Evolutionary conservation across 306 rosid species (phyloP).

Genomic region (Malus fusca): DNA sequence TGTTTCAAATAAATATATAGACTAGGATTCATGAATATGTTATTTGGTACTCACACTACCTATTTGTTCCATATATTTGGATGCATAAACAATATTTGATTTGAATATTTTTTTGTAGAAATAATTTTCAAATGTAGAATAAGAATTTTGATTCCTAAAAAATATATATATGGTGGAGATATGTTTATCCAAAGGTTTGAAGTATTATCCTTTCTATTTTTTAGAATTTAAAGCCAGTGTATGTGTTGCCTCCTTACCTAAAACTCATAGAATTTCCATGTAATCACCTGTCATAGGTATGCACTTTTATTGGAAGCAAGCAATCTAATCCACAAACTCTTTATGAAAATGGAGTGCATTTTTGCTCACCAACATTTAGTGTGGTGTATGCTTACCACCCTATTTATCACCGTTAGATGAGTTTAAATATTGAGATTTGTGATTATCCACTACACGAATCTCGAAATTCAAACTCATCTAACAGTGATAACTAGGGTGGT

Average conservation of each 20-base stretch:
- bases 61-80: too few species aligned
- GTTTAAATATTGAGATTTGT: too few species aligned
- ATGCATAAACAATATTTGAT: background rate
- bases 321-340: slow-evolving; percentile 13
- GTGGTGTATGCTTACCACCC: too few species aligned
- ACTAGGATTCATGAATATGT: too few species aligned
- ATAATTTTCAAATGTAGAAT: background rate
- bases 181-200: background rate
- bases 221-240: background rate
- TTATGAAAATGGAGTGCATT: background rate
- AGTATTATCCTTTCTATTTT: background rate
- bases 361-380: too few species aligned
- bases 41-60: too few species aligned
- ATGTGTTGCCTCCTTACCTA: background rate
- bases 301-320: background rate
- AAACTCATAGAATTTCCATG: slow-evolving; percentile 1
- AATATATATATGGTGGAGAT: background rate
- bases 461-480: too few species aligned
- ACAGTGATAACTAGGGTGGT: too few species aligned
- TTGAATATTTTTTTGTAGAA: accelerated
- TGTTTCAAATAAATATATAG: too few species aligned
- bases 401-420: too few species aligned
- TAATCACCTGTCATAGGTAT: background rate
- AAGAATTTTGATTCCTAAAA: background rate
- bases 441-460: too few species aligned